phyloP scores from a whole-genome alignment of 2,329 filamentous ascomycete species.

The Scopulariopsis brevicaulis region DNA sequence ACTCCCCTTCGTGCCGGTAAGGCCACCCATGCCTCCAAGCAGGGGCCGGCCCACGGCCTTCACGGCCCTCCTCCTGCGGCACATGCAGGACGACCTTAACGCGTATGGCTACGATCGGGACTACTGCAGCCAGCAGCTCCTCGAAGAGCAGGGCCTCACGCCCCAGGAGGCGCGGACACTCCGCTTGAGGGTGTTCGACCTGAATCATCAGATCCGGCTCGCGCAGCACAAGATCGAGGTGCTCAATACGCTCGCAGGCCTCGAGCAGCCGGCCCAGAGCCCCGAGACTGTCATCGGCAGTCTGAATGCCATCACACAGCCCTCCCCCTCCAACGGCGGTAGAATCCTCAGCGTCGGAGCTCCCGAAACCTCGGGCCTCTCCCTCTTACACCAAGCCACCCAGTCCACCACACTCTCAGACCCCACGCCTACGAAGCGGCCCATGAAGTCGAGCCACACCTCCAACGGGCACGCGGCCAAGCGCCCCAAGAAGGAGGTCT shows the following conservation, averaged over 20 bases:
- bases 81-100: conserved; percentile 28
- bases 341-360: neutral
- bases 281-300: conserved; percentile 6
- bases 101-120: conserved; percentile 29
- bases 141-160: conserved; percentile 18
- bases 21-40: conserved; percentile 1
- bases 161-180: conserved; percentile 27
- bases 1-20: neutral
- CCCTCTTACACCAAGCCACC: conserved; percentile 1
- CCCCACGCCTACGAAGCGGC: conserved; percentile 5
- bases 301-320: conserved; percentile 6
- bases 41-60: conserved; percentile 4
- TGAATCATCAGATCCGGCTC: conserved; percentile 29
- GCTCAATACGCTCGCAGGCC: conserved; percentile 12
- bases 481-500: conserved; percentile 6
- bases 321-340: conserved; percentile 1
- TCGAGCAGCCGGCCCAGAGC: conserved; percentile 14
- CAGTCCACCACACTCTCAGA: neutral
- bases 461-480: conserved; percentile 7
- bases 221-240: conserved; percentile 26
- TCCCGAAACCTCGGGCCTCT: neutral
- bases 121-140: conserved; percentile 25
- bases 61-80: conserved; percentile 10
- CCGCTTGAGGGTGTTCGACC: conserved; percentile 29
- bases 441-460: neutral